Conservation (phyloP, 2,329 filamentous ascomycete genomes). For the Colletotrichum horii region DNA sequence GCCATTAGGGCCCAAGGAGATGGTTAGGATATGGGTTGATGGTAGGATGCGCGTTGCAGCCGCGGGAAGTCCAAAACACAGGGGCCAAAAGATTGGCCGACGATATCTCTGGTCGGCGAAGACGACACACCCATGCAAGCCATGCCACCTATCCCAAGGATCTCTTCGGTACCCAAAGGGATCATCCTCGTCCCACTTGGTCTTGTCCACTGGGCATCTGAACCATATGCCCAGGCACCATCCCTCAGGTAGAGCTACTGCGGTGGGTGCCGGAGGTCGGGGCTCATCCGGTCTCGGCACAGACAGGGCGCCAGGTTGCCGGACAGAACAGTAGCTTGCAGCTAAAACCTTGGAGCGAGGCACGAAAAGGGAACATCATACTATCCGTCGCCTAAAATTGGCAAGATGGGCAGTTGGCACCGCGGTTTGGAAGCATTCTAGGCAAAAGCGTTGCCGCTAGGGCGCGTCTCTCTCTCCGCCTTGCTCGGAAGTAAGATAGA, state of each 20-base stretch:
- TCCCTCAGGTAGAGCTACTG: slow-evolving; percentile 1
- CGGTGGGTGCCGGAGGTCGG: slow-evolving; percentile 5
- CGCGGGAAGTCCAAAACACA: slow-evolving; percentile 17
- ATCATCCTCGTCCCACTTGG: slow-evolving; percentile 5
- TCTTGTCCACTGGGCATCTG: slow-evolving; percentile 1
- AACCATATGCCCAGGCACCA: slow-evolving; percentile 12
- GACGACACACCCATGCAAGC: not conserved
- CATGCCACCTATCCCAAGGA: not conserved
- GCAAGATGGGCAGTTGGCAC: not conserved
- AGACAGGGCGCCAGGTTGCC: slow-evolving; percentile 9
- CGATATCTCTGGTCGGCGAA: not conserved
- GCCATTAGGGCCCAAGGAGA: slow-evolving; percentile 15
- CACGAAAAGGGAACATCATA: not conserved
- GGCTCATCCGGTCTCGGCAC: slow-evolving; percentile 19
- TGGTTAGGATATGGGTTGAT: slow-evolving; percentile 19
- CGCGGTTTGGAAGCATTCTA: not conserved
- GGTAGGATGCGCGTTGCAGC: slow-evolving; percentile 9
- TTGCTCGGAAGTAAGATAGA: not conserved
- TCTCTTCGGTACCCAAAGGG: not conserved
- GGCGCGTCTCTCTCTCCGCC: not conserved
- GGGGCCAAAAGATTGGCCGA: slow-evolving; percentile 14
- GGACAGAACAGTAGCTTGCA: slow-evolving; percentile 13
- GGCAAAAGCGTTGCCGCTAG: not conserved
- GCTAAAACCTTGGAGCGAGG: slow-evolving; percentile 4
- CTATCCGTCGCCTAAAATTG: not conserved